These are phyloP conservation scores for Solanum piurae DNA, from an alignment of 257 asterid species.

Conservation along the genomic window DNA sequence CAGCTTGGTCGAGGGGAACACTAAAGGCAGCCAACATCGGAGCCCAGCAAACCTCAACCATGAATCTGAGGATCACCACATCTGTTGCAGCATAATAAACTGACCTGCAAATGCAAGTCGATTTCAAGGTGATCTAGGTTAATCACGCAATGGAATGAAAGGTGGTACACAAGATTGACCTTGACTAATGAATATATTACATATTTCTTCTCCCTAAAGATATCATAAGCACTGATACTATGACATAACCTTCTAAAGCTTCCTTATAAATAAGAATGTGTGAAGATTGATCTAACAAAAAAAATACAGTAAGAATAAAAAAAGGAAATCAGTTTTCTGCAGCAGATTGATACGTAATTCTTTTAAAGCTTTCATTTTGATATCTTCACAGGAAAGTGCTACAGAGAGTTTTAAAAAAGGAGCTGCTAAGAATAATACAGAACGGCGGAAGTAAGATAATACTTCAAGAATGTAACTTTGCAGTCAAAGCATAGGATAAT, in stretches of 20 bases:
- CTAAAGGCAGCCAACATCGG: slow-evolving; percentile 99
- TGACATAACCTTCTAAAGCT: not conserved
- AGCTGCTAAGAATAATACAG: not conserved
- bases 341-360: not conserved
- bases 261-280: not conserved
- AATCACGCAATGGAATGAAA: not conserved
- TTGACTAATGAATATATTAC: not conserved
- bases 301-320: not conserved
- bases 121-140: not conserved
- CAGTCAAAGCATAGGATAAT: slow-evolving; percentile 3
- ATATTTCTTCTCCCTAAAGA: not conserved
- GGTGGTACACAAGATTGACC: not conserved
- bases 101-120: slow-evolving; percentile 52
- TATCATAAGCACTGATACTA: not conserved
- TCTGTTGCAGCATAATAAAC: slow-evolving; percentile 93
- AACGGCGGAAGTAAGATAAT: not conserved
- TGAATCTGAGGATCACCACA: slow-evolving; percentile 85
- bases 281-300: not conserved
- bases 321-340: not conserved
- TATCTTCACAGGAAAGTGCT: not conserved
- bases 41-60: slow-evolving; percentile 99
- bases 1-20: slow-evolving; percentile 96
- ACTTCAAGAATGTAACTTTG: not conserved
- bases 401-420: not conserved
- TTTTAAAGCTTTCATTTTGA: not conserved